phyloP scores from a whole-genome alignment of 2,329 filamentous ascomycete genomes.

The Graphilbum sp. region DNA sequence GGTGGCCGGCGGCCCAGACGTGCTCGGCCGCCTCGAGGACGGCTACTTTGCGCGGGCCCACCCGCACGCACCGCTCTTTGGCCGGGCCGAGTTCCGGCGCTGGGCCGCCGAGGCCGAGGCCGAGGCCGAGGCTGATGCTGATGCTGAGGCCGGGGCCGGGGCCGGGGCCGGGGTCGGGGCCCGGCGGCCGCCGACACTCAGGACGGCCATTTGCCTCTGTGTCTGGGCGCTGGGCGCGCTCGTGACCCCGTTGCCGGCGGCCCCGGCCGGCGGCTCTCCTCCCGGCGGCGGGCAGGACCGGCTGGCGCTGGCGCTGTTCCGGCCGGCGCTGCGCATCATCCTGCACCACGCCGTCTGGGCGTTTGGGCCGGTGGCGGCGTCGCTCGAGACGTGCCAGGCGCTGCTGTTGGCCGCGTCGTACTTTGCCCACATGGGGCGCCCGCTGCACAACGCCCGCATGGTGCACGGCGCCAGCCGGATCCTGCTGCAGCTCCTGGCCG shows the following conservation, averaged over 20 bases:
- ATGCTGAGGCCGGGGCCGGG: too few species aligned
- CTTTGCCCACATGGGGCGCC: constrained; percentile 19
- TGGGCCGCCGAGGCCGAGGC: too few species aligned
- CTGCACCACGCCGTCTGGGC: constrained; percentile 17
- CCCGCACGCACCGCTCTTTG: constrained; percentile 20
- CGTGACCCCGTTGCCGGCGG: background rate
- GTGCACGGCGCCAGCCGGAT: constrained; percentile 16
- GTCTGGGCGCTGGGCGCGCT: constrained; percentile 20
- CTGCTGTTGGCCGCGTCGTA: constrained; percentile 21
- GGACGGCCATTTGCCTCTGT: constrained; percentile 19
- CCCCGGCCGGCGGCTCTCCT: background rate
- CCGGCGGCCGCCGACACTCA: too few species aligned
- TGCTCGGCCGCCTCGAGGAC: constrained; percentile 13
- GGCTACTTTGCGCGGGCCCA: constrained; percentile 20
- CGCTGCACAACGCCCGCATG: constrained; percentile 20
- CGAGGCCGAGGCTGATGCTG: too few species aligned
- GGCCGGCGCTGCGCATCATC: constrained; percentile 19
- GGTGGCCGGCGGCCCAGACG: constrained; percentile 13
- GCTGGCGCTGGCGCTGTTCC: constrained; percentile 17
- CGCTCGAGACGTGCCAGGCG: constrained; percentile 16
- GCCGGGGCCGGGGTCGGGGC: too few species aligned
- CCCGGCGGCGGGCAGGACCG: constrained; percentile 12
- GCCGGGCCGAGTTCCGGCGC: constrained; percentile 12
- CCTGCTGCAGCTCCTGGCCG: constrained; percentile 16
- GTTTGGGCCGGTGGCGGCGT: constrained; percentile 12